These are phyloP conservation scores for Ogataea minuta DNA, from an alignment of 805 yeast species.

Conservation along the genomic window DNA sequence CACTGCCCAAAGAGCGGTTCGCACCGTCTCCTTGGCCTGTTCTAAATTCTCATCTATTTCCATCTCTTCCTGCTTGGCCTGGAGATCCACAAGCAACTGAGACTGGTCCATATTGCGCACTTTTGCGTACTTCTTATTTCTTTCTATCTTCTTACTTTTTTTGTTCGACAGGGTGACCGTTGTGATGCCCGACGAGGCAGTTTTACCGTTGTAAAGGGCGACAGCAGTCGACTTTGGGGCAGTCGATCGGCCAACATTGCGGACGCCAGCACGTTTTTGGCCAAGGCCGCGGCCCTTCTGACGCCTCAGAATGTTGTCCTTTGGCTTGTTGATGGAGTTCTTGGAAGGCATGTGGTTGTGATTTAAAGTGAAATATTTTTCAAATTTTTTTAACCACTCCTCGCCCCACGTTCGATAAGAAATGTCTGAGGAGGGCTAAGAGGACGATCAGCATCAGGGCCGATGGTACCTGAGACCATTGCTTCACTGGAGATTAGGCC, in stretches of 20 bases:
- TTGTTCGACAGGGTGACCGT: constrained; percentile 70
- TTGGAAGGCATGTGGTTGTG: constrained; percentile 64
- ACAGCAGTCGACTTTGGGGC: constrained; percentile 33
- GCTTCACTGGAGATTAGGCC: no score
- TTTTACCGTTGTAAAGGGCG: constrained; percentile 43
- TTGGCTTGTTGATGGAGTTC: constrained; percentile 80
- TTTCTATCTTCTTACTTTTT: constrained; percentile 71
- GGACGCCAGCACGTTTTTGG: constrained; percentile 47
- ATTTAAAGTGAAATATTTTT: constrained; percentile 4
- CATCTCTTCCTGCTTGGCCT: constrained; percentile 50
- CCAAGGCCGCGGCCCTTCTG: constrained; percentile 50
- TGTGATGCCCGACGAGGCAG: constrained; percentile 35
- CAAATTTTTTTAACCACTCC: constrained; percentile 11
- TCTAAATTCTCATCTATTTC: constrained; percentile 42
- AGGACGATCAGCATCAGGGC: no score
- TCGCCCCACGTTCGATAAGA: constrained; percentile 2
- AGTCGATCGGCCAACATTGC: constrained; percentile 21
- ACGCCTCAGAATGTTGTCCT: constrained; percentile 50
- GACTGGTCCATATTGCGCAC: constrained; percentile 45
- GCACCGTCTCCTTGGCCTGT: constrained; percentile 45
- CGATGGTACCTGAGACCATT: no score
- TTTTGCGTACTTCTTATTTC: constrained; percentile 72
- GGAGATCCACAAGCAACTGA: constrained; percentile 46
- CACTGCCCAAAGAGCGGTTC: constrained; percentile 71
- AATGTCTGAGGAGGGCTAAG: neutral